These are phyloP conservation scores for Lindgomyces ingoldianus DNA, from an alignment of 495 filamentous ascomycete species.

Conservation along the genomic window DNA sequence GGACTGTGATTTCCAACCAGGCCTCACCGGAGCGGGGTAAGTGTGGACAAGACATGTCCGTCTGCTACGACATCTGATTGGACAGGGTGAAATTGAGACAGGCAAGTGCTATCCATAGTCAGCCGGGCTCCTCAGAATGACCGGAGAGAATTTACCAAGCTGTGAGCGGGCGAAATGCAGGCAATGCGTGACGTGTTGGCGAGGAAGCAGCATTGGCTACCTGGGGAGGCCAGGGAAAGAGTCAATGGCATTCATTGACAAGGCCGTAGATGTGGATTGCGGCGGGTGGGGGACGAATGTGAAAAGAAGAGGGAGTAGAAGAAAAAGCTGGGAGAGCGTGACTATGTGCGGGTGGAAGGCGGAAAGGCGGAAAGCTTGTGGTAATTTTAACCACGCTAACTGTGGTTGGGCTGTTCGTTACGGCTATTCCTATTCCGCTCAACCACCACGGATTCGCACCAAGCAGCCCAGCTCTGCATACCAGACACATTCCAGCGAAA, in stretches of 20 bases:
- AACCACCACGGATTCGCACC: background rate
- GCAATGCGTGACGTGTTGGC: background rate
- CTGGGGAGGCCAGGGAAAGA: conserved; percentile 21
- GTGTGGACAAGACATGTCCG: background rate
- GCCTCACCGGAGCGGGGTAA: too few relatives aligned
- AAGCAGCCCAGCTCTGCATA: background rate
- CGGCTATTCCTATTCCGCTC: background rate
- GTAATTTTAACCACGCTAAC: background rate
- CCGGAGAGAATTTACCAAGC: conserved; percentile 1
- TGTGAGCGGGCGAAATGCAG: background rate
- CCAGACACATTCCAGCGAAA: background rate
- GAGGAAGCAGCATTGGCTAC: conserved; percentile 17
- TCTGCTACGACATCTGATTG: background rate
- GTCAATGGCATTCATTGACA: conserved; percentile 39
- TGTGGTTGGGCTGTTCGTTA: background rate
- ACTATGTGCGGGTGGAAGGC: too few relatives aligned
- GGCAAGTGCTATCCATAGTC: background rate
- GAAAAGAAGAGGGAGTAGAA: too few relatives aligned
- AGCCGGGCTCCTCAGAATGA: background rate
- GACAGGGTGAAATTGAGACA: background rate
- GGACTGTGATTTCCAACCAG: background rate
- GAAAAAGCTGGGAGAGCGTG: too few relatives aligned
- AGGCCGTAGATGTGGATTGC: background rate
- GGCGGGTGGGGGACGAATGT: background rate
- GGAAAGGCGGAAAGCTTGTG: too few relatives aligned